Conservation (phyloP, 306 rosid genomes). For the Amphicarpaea edgeworthii region DNA sequence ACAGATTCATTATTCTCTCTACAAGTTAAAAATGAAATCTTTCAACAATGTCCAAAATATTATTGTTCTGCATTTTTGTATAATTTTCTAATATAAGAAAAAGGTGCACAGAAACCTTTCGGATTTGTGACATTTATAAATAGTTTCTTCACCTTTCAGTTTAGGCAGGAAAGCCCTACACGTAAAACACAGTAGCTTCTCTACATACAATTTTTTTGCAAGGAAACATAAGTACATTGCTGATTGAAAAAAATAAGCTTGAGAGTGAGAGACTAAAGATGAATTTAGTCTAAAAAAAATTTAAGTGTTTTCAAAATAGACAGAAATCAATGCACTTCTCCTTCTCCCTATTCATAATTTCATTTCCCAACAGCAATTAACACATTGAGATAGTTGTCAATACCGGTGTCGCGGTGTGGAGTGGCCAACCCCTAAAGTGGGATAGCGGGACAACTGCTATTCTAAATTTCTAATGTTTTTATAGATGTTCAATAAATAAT, state of each 20-base stretch:
- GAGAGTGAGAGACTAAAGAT: slow-evolving; percentile 13
- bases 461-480: too few species aligned
- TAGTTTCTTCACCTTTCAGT: slow-evolving; percentile 1
- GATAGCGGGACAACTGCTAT: too few species aligned
- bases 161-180: slow-evolving; percentile 3
- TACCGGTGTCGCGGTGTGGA: too few species aligned
- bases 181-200: neutral
- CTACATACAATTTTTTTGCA: neutral
- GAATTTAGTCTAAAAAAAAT: slow-evolving; percentile 17
- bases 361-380: slow-evolving; percentile 10
- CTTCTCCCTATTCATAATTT: neutral
- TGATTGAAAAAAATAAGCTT: neutral
- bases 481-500: too few species aligned
- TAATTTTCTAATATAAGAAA: slow-evolving; percentile 1
- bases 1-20: neutral
- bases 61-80: neutral
- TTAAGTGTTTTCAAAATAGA: slow-evolving; percentile 17
- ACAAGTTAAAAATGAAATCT: neutral
- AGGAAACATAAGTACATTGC: neutral
- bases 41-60: neutral
- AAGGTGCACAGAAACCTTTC: neutral
- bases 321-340: neutral
- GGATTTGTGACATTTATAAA: neutral
- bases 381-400: too few species aligned
- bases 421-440: too few species aligned